Conservation (phyloP, 805 yeast species). For the Kazachstania psychrophila region DNA sequence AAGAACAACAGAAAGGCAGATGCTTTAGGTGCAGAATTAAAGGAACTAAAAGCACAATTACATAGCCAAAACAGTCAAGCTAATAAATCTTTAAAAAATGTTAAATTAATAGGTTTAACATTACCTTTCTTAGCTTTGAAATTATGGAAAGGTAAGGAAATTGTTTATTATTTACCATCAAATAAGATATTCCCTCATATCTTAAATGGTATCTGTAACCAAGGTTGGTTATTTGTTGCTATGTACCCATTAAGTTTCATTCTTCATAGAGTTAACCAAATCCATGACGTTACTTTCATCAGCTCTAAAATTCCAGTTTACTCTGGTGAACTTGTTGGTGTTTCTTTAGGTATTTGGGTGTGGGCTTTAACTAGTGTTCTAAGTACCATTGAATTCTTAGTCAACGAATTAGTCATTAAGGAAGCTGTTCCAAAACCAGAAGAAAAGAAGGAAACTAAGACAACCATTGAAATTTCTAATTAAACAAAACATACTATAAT, state of each 20-base stretch:
- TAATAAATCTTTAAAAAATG: slow-evolving; percentile 11
- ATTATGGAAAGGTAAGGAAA: slow-evolving; percentile 27
- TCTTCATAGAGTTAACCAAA: background rate
- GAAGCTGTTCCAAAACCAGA: slow-evolving; percentile 10
- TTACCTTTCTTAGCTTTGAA: slow-evolving; percentile 26
- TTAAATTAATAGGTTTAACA: slow-evolving; percentile 22
- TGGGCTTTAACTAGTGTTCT: slow-evolving; percentile 28
- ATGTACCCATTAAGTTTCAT: slow-evolving; percentile 20
- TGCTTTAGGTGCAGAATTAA: slow-evolving; percentile 45
- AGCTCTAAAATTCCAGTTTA: slow-evolving; percentile 1
- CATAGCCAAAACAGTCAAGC: slow-evolving; percentile 10
- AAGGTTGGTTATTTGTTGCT: slow-evolving; percentile 26
- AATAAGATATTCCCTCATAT: slow-evolving; percentile 24
- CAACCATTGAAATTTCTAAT: background rate
- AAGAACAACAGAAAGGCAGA: slow-evolving; percentile 70
- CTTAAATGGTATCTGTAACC: slow-evolving; percentile 24
- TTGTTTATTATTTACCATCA: slow-evolving; percentile 24
- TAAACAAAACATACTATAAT: background rate
- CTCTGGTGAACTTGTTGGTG: slow-evolving; percentile 12
- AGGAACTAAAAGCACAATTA: slow-evolving; percentile 33
- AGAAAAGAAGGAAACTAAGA: slow-evolving; percentile 2
- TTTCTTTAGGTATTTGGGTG: slow-evolving; percentile 30
- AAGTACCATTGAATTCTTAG: slow-evolving; percentile 22
- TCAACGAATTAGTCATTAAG: slow-evolving; percentile 14
- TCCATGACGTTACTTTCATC: slow-evolving; percentile 2